Conservation (phyloP, 306 rosid genomes). For the Leucaena leucocephala region DNA sequence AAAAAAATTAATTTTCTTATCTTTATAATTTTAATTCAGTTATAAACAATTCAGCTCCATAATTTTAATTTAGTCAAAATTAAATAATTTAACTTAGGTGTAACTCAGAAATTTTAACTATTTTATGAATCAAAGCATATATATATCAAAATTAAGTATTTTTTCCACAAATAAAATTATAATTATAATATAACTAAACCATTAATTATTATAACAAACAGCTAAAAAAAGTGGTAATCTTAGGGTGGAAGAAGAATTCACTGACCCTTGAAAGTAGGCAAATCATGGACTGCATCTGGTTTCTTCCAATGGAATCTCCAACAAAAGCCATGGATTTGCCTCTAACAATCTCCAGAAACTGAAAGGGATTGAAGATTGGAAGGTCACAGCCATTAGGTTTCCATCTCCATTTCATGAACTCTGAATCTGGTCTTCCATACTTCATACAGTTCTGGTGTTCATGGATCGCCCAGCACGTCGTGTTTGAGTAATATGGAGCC, state of each 20-base stretch:
- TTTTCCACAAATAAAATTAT: not conserved
- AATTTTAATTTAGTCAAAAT: too few species aligned
- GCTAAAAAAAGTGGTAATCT: not conserved
- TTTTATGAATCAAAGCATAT: too few species aligned
- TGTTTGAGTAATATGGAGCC: conserved; percentile 78
- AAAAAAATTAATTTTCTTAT: too few species aligned
- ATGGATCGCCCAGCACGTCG: conserved; percentile 76
- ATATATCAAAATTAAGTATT: not conserved
- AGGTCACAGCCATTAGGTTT: conserved; percentile 77
- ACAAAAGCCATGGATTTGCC: conserved; percentile 87
- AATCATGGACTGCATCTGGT: conserved; percentile 84
- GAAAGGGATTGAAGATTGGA: conserved; percentile 75
- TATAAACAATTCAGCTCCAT: too few species aligned
- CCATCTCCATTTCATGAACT: conserved; percentile 89
- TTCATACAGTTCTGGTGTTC: conserved; percentile 86
- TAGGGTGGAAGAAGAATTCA: not conserved
- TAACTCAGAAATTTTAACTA: too few species aligned
- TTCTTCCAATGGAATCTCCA: conserved; percentile 88
- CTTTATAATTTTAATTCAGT: too few species aligned
- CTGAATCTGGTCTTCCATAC: conserved; percentile 82
- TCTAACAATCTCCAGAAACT: conserved; percentile 68
- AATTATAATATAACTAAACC: not conserved
- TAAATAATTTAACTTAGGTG: too few species aligned
- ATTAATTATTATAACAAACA: not conserved
- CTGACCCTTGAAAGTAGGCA: conserved; percentile 62